Evolutionary conservation across 805 yeast genomes (phyloP), one percentile per base, ranked within the genome.

Genomic region (Naumovozyma castellii): DNA sequence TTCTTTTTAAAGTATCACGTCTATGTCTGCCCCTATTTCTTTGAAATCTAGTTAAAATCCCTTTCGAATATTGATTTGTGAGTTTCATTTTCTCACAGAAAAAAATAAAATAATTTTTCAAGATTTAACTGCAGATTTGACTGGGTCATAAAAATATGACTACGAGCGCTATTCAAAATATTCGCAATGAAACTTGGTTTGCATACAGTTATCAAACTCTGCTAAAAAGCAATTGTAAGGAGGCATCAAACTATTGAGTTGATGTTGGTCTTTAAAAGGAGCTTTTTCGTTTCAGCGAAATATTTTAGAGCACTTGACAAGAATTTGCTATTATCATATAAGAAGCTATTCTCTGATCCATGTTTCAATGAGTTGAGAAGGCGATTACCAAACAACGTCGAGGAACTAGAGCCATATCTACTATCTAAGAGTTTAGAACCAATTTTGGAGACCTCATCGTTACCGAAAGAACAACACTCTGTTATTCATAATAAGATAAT

Each of bases 401-500:
- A 27, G 1, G 36, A 42, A 1, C 19, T 47, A n/a, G 50, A 47
- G 13, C 54, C 59, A 19, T 50, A 49, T 34, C 47, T 43, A n/a
- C 38, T 59, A 6, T 55, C 59, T 1, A 37, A 38, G 3, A 43
- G 38, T 18, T 27, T 57, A 4, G 37, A 41, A 8, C 40, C 47
- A 15, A 33, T 38, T 10, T 32, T 59, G 8, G 35, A 38, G 5
- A 27, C 25, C 8, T 17, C 41, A 8, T 30, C 36, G 2, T n/a
- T 51, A 16, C 16, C 48, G 10, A 17, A n/a, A 3, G 39, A 44
- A 10, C 44, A 50, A 14, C 41, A 40, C 17, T 42, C 47, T 13
- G 16, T 32, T 9, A 46, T 59, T 16, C 61, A 57, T 43, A 59
- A 59, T 34, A 43, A 40, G 25, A 20, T 59, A 14, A 54, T 61